Evolutionary conservation across 805 yeast species (phyloP).

Genomic region (Nakazawaea laoshanensis): DNA sequence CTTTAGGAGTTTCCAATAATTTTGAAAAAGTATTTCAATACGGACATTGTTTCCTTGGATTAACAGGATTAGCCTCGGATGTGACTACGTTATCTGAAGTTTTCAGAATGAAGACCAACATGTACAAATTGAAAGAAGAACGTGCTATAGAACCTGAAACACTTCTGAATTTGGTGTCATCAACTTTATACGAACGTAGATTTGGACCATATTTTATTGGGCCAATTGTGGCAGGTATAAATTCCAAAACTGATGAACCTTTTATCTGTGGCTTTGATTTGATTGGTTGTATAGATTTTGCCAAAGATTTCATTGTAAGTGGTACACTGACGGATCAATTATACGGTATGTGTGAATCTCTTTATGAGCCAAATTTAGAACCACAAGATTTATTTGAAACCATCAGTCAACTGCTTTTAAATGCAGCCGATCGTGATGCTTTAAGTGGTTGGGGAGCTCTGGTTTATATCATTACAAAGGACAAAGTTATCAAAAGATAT

Average conservation of each 20-base stretch:
- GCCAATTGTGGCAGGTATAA: conserved; percentile 92
- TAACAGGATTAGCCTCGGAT: conserved; percentile 94
- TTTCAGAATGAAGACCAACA: conserved; percentile 76
- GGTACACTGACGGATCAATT: conserved; percentile 97
- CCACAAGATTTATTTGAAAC: conserved; percentile 96
- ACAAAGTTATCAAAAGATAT: conserved; percentile 78
- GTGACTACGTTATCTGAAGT: conserved; percentile 78
- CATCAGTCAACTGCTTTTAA: conserved; percentile 84
- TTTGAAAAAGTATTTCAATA: conserved; percentile 87
- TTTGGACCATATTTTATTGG: conserved; percentile 96
- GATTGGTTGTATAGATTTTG: conserved; percentile 93
- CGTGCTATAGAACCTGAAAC: conserved; percentile 88
- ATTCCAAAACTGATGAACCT: conserved; percentile 75
- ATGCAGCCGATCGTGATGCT: conserved; percentile 96
- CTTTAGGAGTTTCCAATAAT: conserved; percentile 84
- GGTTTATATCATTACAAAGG: conserved; percentile 86
- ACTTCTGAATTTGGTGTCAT: conserved; percentile 85
- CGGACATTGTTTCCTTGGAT: conserved; percentile 81
- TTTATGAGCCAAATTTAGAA: conserved; percentile 88
- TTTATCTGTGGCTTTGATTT: conserved; percentile 92
- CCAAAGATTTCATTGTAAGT: conserved; percentile 87
- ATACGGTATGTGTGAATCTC: conserved; percentile 96
- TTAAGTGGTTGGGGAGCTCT: conserved; percentile 98
- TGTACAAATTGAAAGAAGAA: conserved; percentile 88
- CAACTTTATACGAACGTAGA: conserved; percentile 83